Base-by-base conservation (phyloP, 768 basidiomycete genomes). In the Gloeopeniophorella convolvens region DNA sequence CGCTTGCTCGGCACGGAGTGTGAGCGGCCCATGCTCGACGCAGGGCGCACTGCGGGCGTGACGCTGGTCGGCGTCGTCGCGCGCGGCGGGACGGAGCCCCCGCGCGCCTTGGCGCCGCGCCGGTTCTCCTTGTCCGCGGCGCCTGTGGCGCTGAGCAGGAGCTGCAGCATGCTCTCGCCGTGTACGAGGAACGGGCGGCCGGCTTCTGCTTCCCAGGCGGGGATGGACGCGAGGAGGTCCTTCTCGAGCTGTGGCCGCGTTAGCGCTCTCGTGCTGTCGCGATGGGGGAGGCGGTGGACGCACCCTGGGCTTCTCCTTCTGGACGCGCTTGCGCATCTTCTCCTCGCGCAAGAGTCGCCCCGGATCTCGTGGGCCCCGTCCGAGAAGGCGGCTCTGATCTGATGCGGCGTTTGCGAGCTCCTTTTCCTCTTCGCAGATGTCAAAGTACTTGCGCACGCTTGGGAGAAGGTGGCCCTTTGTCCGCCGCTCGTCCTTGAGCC, bases 321-420 rank as follows among this genome's bases (percentile, higher is more conserved):
- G 76, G 12, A 99, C 92, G 24, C 94, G 75, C 66, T 97, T 98
- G 46, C 95, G 77, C 85, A 95, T 91, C 75, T 96, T 96, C 72
- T 97, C 95, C 67, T 99, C 95, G 51, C 90, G 77, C 45, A 97
- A 68, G 30, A 99, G 67, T 16, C 90, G 73, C 5, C 91, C 91
- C 5, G 91, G 86, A 70, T 92, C 87, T 48, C 90, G 75, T 3
- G 82, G 70, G 23, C 89, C 89, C 60, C 89, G 77, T 13, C 89
- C 89, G 4, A 88, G 77, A 7, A 95, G 71, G 32, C 92, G 79
- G 13, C 77, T 80, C 60, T 92, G 89, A 61, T 95, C 92, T 28
- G 79, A 74, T 2, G 89, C 87, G 3, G 85, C 77, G 2, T 80
- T 82, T 34, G 83, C 87, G 24, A 98, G 73, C 61, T 95, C 91